These are phyloP conservation scores for Straminergon stramineum DNA, from an alignment of 225 moss, liverwort and hornwort genomes.

Conservation along the genomic window DNA sequence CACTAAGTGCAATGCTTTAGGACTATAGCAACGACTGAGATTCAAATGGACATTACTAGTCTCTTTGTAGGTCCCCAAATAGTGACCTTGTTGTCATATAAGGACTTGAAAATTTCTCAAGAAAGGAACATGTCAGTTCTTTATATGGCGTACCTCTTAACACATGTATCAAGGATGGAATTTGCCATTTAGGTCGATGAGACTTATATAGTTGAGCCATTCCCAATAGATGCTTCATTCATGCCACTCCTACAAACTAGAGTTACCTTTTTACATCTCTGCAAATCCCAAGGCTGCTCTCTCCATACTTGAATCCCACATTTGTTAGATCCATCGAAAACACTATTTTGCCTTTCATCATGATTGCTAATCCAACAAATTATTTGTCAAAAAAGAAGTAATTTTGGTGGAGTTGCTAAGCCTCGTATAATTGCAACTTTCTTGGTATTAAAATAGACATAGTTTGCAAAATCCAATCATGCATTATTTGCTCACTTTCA, in stretches of 20 bases:
- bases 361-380: background rate
- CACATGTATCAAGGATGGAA: background rate
- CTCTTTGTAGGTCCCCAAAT: background rate
- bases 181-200: background rate
- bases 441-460: background rate
- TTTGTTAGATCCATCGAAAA: background rate
- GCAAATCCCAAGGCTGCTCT: rapidly evolving
- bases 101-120: background rate
- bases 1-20: too few relatives aligned
- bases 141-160: too few relatives aligned
- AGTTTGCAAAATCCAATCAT: background rate
- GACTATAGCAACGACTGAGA: too few relatives aligned
- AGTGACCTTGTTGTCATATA: background rate
- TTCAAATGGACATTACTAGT: too few relatives aligned
- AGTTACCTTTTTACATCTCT: background rate
- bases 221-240: background rate
- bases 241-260: rapidly evolving
- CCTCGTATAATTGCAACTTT: background rate
- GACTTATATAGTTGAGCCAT: background rate
- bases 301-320: background rate
- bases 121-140: background rate
- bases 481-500: background rate
- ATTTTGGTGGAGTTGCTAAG: background rate
- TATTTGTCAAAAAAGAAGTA: background rate
- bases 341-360: background rate